Percentiles rank a stretch among this genome's conserved stretches.
Conservation (phyloP, 2,329 filamentous ascomycete genomes). For the Scytalidium lignicola region DNA sequence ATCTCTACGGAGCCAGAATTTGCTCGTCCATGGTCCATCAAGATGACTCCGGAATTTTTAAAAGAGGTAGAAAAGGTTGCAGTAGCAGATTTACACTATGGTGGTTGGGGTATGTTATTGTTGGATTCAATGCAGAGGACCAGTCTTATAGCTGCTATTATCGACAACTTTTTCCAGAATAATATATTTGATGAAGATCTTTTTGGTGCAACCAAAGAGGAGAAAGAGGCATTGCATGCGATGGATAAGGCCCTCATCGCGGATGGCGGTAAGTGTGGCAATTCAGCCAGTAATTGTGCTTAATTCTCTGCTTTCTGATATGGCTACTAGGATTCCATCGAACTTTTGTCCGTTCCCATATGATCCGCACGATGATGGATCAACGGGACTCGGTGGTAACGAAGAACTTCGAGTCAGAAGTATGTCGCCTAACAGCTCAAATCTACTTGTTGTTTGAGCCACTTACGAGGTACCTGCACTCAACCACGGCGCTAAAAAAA, state of each 20-base stretch:
- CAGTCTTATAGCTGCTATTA: slow-evolving; percentile 18
- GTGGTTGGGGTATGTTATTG: slow-evolving; percentile 21
- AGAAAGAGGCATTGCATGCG: slow-evolving; percentile 14
- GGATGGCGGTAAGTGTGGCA: slow-evolving; percentile 14
- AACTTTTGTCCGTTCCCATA: slow-evolving; percentile 13
- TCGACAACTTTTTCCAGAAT: slow-evolving; percentile 15
- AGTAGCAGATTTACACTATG: slow-evolving; percentile 14
- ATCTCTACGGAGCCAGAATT: slow-evolving; percentile 1
- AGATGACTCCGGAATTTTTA: slow-evolving; percentile 14
- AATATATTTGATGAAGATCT: slow-evolving; percentile 20
- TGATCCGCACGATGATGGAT: slow-evolving; percentile 14
- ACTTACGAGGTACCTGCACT: slow-evolving; percentile 16
- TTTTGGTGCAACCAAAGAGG: slow-evolving; percentile 17
- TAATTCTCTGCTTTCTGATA: slow-evolving; percentile 3
- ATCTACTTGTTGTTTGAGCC: slow-evolving; percentile 32
- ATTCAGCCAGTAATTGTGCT: background rate
- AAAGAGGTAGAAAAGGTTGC: slow-evolving; percentile 16
- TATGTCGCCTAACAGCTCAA: slow-evolving; percentile 46
- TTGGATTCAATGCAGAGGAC: slow-evolving; percentile 14
- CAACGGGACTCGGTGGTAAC: slow-evolving; percentile 9
- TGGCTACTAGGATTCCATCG: slow-evolving; percentile 16
- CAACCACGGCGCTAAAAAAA: slow-evolving; percentile 1
- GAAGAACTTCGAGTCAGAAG: slow-evolving; percentile 34
- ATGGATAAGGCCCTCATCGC: slow-evolving; percentile 18
- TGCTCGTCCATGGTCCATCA: slow-evolving; percentile 11